Evolutionary conservation across 768 basidiomycete genomes (phyloP).

Genomic region (Lactarius vividus): DNA sequence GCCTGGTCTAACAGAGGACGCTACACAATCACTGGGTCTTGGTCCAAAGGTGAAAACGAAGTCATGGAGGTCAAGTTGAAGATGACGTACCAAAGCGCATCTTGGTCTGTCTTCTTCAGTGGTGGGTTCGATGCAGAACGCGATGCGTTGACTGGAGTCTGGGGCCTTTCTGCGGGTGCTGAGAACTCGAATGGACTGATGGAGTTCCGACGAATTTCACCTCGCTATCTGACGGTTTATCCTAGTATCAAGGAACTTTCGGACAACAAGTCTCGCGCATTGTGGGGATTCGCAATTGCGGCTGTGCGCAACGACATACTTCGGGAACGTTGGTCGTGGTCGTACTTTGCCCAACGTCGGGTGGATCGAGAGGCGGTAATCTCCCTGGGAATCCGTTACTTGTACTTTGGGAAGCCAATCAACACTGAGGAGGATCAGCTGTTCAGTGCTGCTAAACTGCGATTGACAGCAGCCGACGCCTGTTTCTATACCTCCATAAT

Average conservation of each 20-base stretch:
- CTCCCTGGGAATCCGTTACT: slow-evolving; percentile 30
- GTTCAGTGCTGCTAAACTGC: slow-evolving; percentile 27
- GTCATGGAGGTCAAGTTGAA: slow-evolving; percentile 22
- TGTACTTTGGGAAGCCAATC: slow-evolving; percentile 27
- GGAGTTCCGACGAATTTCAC: slow-evolving; percentile 31
- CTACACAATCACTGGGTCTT: slow-evolving; percentile 25
- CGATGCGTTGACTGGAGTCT: slow-evolving; percentile 17
- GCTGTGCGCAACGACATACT: slow-evolving; percentile 30
- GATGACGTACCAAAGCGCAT: slow-evolving; percentile 13
- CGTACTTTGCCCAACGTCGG: slow-evolving; percentile 34
- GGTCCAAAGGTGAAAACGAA: slow-evolving; percentile 22
- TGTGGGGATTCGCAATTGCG: slow-evolving; percentile 35
- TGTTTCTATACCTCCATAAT: slow-evolving; percentile 30
- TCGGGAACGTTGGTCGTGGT: slow-evolving; percentile 33
- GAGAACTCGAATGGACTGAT: slow-evolving; percentile 11
- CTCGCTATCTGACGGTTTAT: slow-evolving; percentile 30
- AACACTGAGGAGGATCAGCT: slow-evolving; percentile 22
- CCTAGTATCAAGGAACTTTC: slow-evolving; percentile 31
- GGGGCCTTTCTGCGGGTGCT: not conserved
- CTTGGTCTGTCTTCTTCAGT: slow-evolving; percentile 13
- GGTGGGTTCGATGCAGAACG: slow-evolving; percentile 14
- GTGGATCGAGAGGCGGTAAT: slow-evolving; percentile 29
- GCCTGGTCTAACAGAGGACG: slow-evolving; percentile 22
- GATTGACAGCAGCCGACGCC: slow-evolving; percentile 28
- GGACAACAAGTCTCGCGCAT: slow-evolving; percentile 30